A percentile compares a stretch with the other conserved stretches of the same genome.
These are phyloP conservation scores for Pseudodiploospora longispora DNA, from an alignment of 2,329 filamentous ascomycete species.

Conservation along the genomic window DNA sequence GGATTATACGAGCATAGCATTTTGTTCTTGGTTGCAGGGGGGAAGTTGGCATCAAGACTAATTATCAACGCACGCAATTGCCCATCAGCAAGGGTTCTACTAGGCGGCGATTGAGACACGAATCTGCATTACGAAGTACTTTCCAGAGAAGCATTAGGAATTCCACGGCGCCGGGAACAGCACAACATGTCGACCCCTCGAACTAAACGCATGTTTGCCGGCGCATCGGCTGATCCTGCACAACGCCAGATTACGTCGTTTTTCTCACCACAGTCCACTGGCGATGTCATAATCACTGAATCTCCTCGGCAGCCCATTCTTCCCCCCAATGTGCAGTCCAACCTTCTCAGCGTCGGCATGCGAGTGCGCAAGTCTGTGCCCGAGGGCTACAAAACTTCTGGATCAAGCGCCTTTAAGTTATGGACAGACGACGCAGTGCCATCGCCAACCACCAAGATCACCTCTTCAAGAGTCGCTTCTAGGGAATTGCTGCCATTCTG, in stretches of 20 bases:
- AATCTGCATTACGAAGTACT: too few relatives aligned
- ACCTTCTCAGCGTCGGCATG: conserved; percentile 89
- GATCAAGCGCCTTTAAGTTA: conserved; percentile 41
- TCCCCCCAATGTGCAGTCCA: conserved; percentile 63
- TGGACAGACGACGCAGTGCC: conserved; percentile 32
- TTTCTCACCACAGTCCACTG: conserved; percentile 36
- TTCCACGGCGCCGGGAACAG: not conserved
- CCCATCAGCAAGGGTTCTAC: too few relatives aligned
- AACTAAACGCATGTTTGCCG: conserved; percentile 54
- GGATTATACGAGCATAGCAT: too few relatives aligned
- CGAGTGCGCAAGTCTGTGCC: conserved; percentile 86
- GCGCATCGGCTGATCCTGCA: conserved; percentile 47
- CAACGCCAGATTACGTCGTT: conserved; percentile 59
- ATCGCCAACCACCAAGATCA: not conserved
- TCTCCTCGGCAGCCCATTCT: conserved; percentile 38
- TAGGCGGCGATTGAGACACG: too few relatives aligned
- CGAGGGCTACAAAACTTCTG: conserved; percentile 80
- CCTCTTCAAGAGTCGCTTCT: conserved; percentile 20
- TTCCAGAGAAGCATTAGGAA: too few relatives aligned
- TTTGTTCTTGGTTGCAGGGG: too few relatives aligned
- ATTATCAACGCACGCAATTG: too few relatives aligned
- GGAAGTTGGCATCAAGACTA: too few relatives aligned
- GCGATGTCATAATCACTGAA: conserved; percentile 26
- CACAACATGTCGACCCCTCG: conserved; percentile 44
- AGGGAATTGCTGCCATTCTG: conserved; percentile 73